phyloP scores from a whole-genome alignment of 345 rosid genomes.

The Eucalyptus melliodora region DNA sequence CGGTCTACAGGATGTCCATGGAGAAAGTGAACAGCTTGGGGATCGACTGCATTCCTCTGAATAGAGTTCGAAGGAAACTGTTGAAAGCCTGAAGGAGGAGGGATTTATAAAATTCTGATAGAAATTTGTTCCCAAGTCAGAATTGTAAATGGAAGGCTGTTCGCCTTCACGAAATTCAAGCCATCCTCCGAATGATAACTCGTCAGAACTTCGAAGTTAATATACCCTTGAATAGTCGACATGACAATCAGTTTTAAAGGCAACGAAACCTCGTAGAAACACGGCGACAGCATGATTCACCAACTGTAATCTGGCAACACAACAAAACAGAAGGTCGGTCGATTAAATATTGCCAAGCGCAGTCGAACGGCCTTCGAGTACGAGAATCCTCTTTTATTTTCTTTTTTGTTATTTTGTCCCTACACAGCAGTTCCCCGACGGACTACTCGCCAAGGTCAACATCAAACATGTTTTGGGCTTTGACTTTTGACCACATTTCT shows the following conservation, averaged over 20 bases:
- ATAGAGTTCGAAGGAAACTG: conserved; percentile 71
- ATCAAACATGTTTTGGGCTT: neutral
- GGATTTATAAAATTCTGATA: conserved; percentile 39
- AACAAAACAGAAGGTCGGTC: neutral
- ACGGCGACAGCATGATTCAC: too few species aligned
- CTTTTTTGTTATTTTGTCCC: too few species aligned
- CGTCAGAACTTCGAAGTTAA: neutral
- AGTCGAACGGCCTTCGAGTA: neutral
- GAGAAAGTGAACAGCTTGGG: conserved; percentile 63
- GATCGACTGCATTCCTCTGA: conserved; percentile 55
- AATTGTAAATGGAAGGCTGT: neutral
- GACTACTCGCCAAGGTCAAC: neutral
- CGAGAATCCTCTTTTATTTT: too few species aligned
- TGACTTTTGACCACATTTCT: neutral
- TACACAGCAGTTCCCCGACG: neutral
- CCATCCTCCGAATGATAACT: too few species aligned
- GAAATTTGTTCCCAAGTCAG: neutral
- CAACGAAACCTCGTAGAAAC: neutral
- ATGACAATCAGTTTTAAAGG: neutral
- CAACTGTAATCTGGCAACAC: neutral
- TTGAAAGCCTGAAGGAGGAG: conserved; percentile 88
- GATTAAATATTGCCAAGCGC: neutral
- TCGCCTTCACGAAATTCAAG: neutral
- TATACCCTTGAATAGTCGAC: neutral
- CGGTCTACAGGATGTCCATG: conserved; percentile 64